These are phyloP conservation scores for Aspergillus baeticus DNA, from an alignment of 495 filamentous ascomycete genomes.

Conservation along the genomic window DNA sequence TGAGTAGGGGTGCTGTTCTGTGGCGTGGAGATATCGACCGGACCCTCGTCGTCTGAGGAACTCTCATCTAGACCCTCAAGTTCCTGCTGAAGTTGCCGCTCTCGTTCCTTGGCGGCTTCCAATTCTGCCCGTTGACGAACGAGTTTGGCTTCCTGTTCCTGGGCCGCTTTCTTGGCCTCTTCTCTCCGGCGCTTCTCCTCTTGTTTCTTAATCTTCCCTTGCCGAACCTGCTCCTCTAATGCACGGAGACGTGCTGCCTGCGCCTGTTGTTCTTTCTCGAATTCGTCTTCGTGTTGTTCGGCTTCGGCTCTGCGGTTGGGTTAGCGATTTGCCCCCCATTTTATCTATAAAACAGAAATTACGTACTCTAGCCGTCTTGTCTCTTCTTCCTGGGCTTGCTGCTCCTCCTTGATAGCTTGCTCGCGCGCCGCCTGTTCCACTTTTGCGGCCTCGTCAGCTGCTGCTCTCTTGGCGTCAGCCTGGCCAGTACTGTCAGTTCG, in stretches of 20 bases:
- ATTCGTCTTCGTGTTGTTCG: slow-evolving; percentile 70
- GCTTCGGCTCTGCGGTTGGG: slow-evolving; percentile 81
- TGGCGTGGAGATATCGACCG: slow-evolving; percentile 75
- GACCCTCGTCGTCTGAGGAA: slow-evolving; percentile 86
- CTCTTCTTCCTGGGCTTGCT: slow-evolving; percentile 72
- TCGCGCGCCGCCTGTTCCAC: slow-evolving; percentile 53
- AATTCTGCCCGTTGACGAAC: slow-evolving; percentile 88
- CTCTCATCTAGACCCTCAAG: slow-evolving; percentile 79
- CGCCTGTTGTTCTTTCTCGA: slow-evolving; percentile 75
- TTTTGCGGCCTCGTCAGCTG: slow-evolving; percentile 57
- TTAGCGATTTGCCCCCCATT: too few relatives aligned
- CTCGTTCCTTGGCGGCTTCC: slow-evolving; percentile 83
- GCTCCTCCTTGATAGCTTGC: slow-evolving; percentile 63
- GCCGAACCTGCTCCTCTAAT: slow-evolving; percentile 88
- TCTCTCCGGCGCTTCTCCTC: slow-evolving; percentile 92
- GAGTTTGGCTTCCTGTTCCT: slow-evolving; percentile 83
- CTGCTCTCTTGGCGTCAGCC: slow-evolving; percentile 53
- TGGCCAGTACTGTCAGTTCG: slow-evolving; percentile 61
- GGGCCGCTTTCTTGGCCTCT: slow-evolving; percentile 79
- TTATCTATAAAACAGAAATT: not conserved
- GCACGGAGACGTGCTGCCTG: slow-evolving; percentile 80
- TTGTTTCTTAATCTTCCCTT: slow-evolving; percentile 94
- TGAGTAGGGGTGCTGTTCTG: slow-evolving; percentile 79
- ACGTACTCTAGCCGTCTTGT: slow-evolving; percentile 84
- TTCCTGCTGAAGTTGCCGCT: slow-evolving; percentile 82